Evolutionary conservation across 805 yeast species (phyloP), one percentile per base, ranked within the genome.

Genomic region (Cyberlindnera euphorbiae): DNA sequence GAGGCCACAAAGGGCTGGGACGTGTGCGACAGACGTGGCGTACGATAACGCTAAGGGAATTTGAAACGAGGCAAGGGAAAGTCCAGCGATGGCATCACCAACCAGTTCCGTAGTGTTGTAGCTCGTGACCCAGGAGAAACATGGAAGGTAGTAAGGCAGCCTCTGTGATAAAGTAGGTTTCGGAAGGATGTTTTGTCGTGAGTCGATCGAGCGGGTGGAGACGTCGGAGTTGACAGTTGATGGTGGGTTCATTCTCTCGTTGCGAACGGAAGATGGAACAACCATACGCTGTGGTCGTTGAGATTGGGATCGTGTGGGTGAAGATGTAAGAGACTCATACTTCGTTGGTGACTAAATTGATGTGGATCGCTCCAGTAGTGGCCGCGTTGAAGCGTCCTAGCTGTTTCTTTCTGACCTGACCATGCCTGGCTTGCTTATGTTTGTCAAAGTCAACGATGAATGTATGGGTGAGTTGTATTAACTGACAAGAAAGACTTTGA

Each of bases 11-110:
- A 82, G 58, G 0, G 95, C 85, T 9, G 93, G 90, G 10, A 86
- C 80, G 49, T 80, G 86, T 2, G 95, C 94, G 30, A 88, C 66
- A 0, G 94, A 79, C 0, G 86, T 79, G 4, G 96, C 93, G 52
- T 82, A 82, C 0, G 73, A 67, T 32, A 67, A 46, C 43, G 88
- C 82, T 36, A 90, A 64, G 1, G 98, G 97, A 32, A 90, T 77
- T 56, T 89, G 97, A 60, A 88, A 90, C 5, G 93, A 81, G 0
- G 96, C 96, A 24, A 89, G 59, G 1, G 97, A 79, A 5, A 87
- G 51, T 0, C 98, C 97, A 2, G 96, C 95, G 13, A 82, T 60
- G 8, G 84, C 52, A 53, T 90, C 98, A 15, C 77, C 70, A 3
- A 73, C 17, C 28, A 79, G 50, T 32, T 58, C 59, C 1, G 49